Base-by-base conservation (phyloP, 2,329 filamentous ascomycete species). In the Fusarium protoensiforme region DNA sequence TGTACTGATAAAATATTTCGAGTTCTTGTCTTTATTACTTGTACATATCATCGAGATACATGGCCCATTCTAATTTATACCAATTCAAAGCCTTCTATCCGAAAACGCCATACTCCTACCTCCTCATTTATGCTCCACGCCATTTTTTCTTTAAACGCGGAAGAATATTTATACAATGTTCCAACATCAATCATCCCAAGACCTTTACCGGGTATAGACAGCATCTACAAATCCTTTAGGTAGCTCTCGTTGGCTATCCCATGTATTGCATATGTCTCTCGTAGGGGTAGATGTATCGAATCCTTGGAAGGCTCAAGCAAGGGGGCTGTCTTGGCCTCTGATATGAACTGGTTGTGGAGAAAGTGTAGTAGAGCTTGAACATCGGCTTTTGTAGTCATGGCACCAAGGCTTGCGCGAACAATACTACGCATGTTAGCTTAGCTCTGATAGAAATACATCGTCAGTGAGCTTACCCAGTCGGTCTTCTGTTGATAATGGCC, bases 331-430 rank as follows among this genome's bases (percentile, higher is more conserved):
- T 63, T 54, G 10, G 58, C 65, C 7, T 66, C 57, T 2, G 35
- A 60, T 14, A 73, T 36, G 39, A 78, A 78, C 16, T 75, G 65
- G 14, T 68, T 68, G 53, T 68, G 81, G 13, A 88, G 74, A 65
- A 90, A 90, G 4, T 79, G 68, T 9, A 88, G 59, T 39, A 90
- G 85, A 0, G 78, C 77, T 22, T 88, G 84, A 16, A 91, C 84
- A 69, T 92, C 90, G 4, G 82, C 79, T 22, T 84, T 78, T 3
- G 87, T 91, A 69, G 87, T 91, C 88, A 90, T 90, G 14, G 90
- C 89, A 0, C 91, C 90, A 2, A 92, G 81, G 67, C 88, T 91
- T 7, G 87, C 87, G 22, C 91, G 84, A 8, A 91, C 88, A 48
- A 92, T 89, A 0, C 90, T 87, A 68, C 14, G 27, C 5, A 33